A percentile compares a stretch with the other conserved stretches of the same genome.
phyloP scores from a whole-genome alignment of 352 stramenopile species.

The Phytophthora nicotianae region DNA sequence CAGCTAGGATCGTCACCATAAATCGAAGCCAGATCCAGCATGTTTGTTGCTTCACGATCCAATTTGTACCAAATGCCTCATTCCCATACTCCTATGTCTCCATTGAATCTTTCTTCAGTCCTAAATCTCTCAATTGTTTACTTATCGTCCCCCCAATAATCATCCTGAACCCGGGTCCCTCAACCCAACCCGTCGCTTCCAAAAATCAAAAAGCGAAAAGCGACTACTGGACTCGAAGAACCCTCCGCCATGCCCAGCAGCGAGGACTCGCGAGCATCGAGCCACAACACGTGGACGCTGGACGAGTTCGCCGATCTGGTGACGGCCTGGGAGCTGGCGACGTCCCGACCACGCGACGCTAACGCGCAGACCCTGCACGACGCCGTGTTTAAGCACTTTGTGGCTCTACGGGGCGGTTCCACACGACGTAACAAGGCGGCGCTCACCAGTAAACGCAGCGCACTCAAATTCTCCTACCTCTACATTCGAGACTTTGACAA shows the following conservation, averaged over 20 bases:
- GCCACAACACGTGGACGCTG: conserved; percentile 29
- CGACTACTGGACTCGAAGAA: conserved; percentile 14
- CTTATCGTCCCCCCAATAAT: too few species aligned
- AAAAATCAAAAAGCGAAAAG: conserved; percentile 4
- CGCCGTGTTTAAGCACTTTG: conserved; percentile 40
- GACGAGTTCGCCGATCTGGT: conserved; percentile 39
- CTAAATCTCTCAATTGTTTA: neutral
- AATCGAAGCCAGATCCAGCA: too few species aligned
- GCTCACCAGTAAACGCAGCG: conserved; percentile 40
- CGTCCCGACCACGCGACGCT: conserved; percentile 9
- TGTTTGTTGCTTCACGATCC: too few species aligned
- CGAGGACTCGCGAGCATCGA: conserved; percentile 22
- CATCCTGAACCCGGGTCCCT: neutral
- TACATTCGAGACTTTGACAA: conserved; percentile 36
- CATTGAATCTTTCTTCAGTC: neutral
- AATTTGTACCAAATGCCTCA: too few species aligned
- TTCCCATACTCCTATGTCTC: too few species aligned
- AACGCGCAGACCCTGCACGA: conserved; percentile 24
- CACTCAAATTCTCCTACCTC: conserved; percentile 42
- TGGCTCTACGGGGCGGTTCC: conserved; percentile 30
- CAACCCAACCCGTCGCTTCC: conserved; percentile 4
- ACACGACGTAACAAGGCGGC: conserved; percentile 41
- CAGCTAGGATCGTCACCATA: too few species aligned
- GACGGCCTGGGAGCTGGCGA: conserved; percentile 37
- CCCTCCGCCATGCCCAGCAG: conserved; percentile 21